A percentile compares a stretch with the other conserved stretches of the same genome.
Evolutionary conservation across 176 grass and related monocot species (phyloP).

Genomic region (Zizania latifolia): DNA sequence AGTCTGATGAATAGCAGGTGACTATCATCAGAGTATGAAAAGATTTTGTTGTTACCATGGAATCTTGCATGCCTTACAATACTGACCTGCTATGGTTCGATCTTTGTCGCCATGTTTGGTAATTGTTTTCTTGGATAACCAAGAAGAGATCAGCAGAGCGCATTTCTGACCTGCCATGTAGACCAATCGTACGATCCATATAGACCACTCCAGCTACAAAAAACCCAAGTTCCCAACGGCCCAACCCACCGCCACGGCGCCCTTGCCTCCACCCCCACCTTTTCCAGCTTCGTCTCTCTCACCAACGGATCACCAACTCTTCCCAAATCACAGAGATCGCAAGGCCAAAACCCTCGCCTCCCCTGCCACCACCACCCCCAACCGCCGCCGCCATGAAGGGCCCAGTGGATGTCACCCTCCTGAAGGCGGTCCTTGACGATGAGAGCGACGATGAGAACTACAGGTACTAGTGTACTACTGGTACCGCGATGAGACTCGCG

Average conservation of each 20-base stretch:
- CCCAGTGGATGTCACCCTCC: neutral
- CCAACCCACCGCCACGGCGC: neutral
- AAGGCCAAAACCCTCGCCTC: neutral
- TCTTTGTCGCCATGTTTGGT: neutral
- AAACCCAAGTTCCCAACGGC: no score
- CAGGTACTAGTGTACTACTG: neutral
- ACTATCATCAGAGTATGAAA: neutral
- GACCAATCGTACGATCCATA: neutral
- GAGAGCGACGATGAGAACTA: neutral
- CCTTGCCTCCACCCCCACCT: neutral
- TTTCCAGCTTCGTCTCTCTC: neutral
- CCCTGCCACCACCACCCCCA: neutral
- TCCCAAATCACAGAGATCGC: neutral
- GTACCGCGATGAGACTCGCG: constrained; percentile 28
- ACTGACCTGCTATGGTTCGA: neutral
- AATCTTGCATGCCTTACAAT: constrained; percentile 21
- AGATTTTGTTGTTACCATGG: neutral
- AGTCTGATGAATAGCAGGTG: constrained; percentile 15
- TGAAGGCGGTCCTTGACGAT: neutral
- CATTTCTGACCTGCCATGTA: no score
- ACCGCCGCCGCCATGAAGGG: neutral
- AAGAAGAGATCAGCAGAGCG: no score
- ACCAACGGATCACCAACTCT: neutral
- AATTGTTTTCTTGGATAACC: neutral
- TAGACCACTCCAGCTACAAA: neutral